Percentiles rank a stretch among this genome's conserved stretches.
Conservation (phyloP, 2,329 filamentous ascomycete genomes). For the Didymosphaeria variabile region DNA sequence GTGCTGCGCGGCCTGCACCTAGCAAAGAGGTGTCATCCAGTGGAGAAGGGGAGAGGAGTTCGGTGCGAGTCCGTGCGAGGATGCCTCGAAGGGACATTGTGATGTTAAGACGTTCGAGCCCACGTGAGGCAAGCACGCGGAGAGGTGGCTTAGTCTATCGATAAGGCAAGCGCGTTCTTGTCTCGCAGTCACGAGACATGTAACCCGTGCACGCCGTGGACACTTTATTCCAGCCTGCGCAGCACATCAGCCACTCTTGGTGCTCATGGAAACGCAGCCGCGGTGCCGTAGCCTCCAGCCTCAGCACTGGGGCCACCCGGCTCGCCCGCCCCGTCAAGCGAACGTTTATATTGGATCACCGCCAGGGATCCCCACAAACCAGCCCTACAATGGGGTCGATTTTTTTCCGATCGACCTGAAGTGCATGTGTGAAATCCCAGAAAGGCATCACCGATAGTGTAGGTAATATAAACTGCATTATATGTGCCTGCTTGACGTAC, state of each 20-base stretch:
- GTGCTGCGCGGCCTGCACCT: slow-evolving; percentile 53
- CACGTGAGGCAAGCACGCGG: neutral
- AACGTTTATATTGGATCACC: slow-evolving; percentile 6
- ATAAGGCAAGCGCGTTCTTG: neutral
- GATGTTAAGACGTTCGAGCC: neutral
- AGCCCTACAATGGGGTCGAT: neutral
- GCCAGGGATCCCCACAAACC: slow-evolving; percentile 1
- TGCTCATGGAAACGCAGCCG: neutral
- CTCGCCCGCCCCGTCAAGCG: neutral
- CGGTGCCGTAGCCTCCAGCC: slow-evolving; percentile 17
- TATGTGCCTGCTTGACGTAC: slow-evolving; percentile 23
- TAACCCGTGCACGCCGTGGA: no score
- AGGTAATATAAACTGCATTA: slow-evolving; percentile 12
- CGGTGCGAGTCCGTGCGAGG: slow-evolving; percentile 33
- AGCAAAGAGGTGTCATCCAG: slow-evolving; percentile 42
- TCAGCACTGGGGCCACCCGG: neutral
- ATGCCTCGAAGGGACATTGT: slow-evolving; percentile 33
- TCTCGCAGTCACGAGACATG: neutral
- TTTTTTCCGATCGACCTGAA: neutral
- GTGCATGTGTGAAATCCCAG: neutral
- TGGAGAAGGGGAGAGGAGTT: slow-evolving; percentile 16
- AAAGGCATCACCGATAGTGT: neutral
- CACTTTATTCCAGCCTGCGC: no score
- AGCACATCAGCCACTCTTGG: neutral
- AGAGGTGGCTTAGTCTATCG: neutral